A percentile compares a stretch with the other conserved stretches of the same genome.
Evolutionary conservation across 495 filamentous ascomycete species (phyloP).

Genomic region (Chaetomium cochliodes): DNA sequence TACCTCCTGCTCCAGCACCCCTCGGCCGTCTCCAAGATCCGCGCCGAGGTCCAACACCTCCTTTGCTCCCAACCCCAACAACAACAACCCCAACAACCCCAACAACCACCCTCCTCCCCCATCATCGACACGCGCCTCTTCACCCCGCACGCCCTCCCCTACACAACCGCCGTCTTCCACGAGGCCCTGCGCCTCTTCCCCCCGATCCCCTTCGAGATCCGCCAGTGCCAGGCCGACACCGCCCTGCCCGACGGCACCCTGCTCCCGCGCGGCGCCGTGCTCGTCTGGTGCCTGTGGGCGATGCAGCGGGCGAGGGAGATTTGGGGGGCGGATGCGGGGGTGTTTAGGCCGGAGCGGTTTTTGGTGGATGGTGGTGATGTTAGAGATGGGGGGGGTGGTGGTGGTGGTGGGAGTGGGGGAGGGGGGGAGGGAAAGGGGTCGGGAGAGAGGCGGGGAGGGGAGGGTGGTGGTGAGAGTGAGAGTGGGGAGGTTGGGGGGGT

Average conservation of each 20-base stretch:
- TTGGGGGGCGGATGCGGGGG: conserved; percentile 57
- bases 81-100: neutral
- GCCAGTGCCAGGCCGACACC: conserved; percentile 50
- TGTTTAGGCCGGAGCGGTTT: conserved; percentile 56
- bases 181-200: conserved; percentile 57
- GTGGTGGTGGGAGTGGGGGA: neutral
- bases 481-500: neutral
- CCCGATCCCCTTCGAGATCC: conserved; percentile 61
- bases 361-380: conserved; percentile 26
- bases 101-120: conserved; percentile 2
- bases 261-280: conserved; percentile 50
- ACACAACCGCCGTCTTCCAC: conserved; percentile 57
- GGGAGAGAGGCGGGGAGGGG: too few species aligned
- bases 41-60: conserved; percentile 41
- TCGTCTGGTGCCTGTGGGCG: conserved; percentile 60
- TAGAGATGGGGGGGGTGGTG: neutral
- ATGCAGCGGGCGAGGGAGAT: conserved; percentile 56
- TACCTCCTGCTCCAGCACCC: conserved; percentile 55
- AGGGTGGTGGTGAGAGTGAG: neutral
- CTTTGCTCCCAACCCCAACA: conserved; percentile 18
- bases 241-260: conserved; percentile 59
- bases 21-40: conserved; percentile 37
- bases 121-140: conserved; percentile 41
- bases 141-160: conserved; percentile 48
- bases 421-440: too few species aligned